phyloP scores from a whole-genome alignment of 495 filamentous ascomycete genomes.

The Margaritispora aquatica region DNA sequence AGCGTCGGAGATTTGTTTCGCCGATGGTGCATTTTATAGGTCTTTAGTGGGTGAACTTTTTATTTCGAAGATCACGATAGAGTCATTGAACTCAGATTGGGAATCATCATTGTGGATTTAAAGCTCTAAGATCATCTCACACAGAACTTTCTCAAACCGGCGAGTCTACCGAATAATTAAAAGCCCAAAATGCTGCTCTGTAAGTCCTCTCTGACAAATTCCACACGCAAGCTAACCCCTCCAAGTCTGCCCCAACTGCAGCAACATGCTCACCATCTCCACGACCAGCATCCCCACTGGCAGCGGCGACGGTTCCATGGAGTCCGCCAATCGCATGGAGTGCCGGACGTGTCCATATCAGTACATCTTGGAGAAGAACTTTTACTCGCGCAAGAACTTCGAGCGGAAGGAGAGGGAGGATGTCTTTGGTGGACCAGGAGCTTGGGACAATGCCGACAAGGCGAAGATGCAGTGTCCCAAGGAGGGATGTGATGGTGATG shows the following conservation, averaged over 20 bases:
- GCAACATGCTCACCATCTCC: constrained; percentile 73
- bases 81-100: not conserved
- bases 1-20: constrained; percentile 10
- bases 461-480: constrained; percentile 67
- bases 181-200: constrained; percentile 65
- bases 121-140: not conserved
- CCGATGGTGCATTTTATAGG: constrained; percentile 6
- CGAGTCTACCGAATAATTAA: too few relatives aligned
- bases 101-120: not conserved
- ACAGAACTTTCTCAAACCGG: too few relatives aligned
- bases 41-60: not conserved
- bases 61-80: not conserved
- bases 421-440: constrained; percentile 79
- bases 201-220: constrained; percentile 33
- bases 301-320: constrained; percentile 36
- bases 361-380: constrained; percentile 62
- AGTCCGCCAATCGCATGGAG: constrained; percentile 64
- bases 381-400: constrained; percentile 70
- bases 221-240: constrained; percentile 1
- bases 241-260: constrained; percentile 86
- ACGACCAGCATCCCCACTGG: constrained; percentile 25
- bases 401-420: constrained; percentile 83
- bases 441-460: constrained; percentile 88
- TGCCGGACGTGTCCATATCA: constrained; percentile 93
- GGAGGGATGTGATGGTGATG: constrained; percentile 64